Base-by-base conservation (phyloP, 139 green algal species). In the Coelastrella sp. region DNA sequence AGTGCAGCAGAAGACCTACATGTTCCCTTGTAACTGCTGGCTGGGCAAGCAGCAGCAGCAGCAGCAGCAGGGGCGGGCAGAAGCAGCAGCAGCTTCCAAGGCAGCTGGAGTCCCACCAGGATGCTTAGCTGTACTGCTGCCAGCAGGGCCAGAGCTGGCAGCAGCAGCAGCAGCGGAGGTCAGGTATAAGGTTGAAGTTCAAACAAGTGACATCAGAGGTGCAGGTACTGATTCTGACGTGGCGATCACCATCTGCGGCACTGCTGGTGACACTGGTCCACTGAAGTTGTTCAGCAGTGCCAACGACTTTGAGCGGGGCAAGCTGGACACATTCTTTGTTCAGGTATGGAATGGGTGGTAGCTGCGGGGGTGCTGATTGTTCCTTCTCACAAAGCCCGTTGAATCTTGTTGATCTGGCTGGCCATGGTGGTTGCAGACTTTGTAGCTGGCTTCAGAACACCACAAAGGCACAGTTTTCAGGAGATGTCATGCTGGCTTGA, bases 301-400 rank as follows among this genome's bases (percentile, higher is more conserved):
- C 32, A 94, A 94, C 85, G 93, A 95, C 86, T 96, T 96, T 83
- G 94, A 96, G 90, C 85, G 94, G 7, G 89, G 89, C 61, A 61
- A 92, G 66, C 73, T 92, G 4, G 93, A 95, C 91, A 92, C 66
- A 5, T 95, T 92, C 85, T 95, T 95, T 76, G 82, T 95, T 78
- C 80, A 93, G 91, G 92, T 86, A 0, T 89, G 86, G 3, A 91
- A 94, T 60, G 91, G 6, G 14, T 80, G 20, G 7, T 71, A 14
- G 64, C 64, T 20, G 64, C 64, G 13, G 64, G 13, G 64, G 13
- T 71, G 64, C 13, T 71, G 64, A 11, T 71, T 13, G 64, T 11
- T 20, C 11, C 2, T 71, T 14, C 64, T 71, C 16, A 14, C 3
- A 71, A 47, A 0, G 32, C 32, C 32, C 32, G 0, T 0, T 47